Base-by-base conservation (phyloP, 2,329 filamentous ascomycete genomes). In the Achaetomium macrosporum region DNA sequence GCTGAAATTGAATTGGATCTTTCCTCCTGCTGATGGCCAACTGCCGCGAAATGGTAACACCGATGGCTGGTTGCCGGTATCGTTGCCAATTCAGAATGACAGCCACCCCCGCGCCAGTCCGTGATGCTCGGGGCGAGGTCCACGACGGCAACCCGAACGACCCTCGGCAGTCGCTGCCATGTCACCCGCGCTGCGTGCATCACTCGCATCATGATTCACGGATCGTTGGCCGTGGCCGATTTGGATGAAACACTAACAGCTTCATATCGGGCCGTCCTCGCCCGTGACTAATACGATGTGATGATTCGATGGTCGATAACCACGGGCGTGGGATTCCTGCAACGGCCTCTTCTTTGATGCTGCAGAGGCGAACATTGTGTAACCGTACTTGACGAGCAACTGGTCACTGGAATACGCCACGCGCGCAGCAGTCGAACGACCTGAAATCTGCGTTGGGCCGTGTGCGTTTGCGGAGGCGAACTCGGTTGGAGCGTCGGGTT, bases 91-190 rank as follows among this genome's bases (percentile, higher is more conserved):
- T 35, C 3, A 15, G 33, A 15, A 35, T 15, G 33, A 35, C 5
- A 15, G 8, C 17, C 39, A 15, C 42, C 37, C 30, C 46, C 39
- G 39, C 45, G 40, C 31, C 44, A 20, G 2, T 15, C 30, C 37
- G n/a, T 37, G 19, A 42, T 42, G 19, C 12, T 30, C 33, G 33
- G 41, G 33, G 39, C 45, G 16, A 35, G 19, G 19, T n/a, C 13
- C 37, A 30, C 29, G 17, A 39, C 37, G 25, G 51, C 42, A 36
- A 40, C 30, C 25, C 7, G 7, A 25, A 25, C 25, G 25, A 7
- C 35, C 33, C 36, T 39, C 47, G 42, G 37, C 51, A 50, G 13
- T 31, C 37, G 15, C 25, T 47, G 52, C 46, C 51, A 53, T 41
- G 51, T 48, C 45, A 53, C 35, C 25, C 15, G 5, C 31, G 29